These are phyloP conservation scores for Dactylonectria estremocensis DNA, from an alignment of 2,329 filamentous ascomycete genomes.

Conservation along the genomic window DNA sequence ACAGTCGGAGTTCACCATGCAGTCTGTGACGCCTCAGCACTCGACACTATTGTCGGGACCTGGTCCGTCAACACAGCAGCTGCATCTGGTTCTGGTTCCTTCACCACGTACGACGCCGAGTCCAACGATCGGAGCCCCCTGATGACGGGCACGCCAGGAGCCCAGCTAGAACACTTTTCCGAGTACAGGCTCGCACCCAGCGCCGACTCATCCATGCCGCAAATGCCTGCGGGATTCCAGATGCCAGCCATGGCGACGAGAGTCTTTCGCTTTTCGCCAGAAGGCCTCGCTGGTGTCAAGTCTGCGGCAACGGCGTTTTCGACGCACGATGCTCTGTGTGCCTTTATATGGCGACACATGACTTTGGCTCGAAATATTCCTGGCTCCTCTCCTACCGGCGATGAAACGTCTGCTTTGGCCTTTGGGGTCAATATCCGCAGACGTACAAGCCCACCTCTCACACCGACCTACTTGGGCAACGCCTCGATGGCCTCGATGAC, in stretches of 20 bases:
- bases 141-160: conserved; percentile 3
- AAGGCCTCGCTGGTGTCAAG: too few species aligned
- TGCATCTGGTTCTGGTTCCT: background rate
- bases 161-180: background rate
- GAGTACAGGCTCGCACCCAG: background rate
- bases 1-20: background rate
- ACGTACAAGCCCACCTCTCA: too few species aligned
- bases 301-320: background rate
- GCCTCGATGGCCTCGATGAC: too few species aligned
- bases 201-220: background rate
- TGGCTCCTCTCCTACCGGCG: too few species aligned
- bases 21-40: background rate
- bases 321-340: background rate
- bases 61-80: conserved; percentile 5
- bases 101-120: background rate
- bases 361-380: too few species aligned
- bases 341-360: too few species aligned
- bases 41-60: background rate
- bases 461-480: too few species aligned
- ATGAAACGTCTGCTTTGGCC: too few species aligned
- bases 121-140: conserved; percentile 1
- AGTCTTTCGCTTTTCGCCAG: too few species aligned
- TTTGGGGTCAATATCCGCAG: too few species aligned
- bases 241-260: background rate
- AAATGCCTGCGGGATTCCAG: background rate